A percentile compares a stretch with the other conserved stretches of the same genome.
phyloP scores from a whole-genome alignment of 306 rosid species.

The Begonia masoniana region DNA sequence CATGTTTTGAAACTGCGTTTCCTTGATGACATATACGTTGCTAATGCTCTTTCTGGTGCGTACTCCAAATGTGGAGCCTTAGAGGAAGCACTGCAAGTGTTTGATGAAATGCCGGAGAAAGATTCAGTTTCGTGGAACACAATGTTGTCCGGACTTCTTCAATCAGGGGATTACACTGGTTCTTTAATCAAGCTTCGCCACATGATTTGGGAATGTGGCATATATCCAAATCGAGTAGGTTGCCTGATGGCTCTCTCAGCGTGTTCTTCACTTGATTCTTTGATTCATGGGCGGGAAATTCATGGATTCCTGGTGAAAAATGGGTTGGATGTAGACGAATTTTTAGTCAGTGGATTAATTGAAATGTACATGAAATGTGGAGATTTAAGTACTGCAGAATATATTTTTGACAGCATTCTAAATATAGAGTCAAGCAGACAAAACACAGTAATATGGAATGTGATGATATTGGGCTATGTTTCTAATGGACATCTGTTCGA shows the following conservation, averaged over 20 bases:
- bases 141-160: conserved; percentile 2
- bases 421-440: conserved; percentile 5
- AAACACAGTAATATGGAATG: conserved; percentile 31
- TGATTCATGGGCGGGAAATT: conserved; percentile 19
- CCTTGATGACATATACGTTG: conserved; percentile 22
- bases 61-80: conserved; percentile 18
- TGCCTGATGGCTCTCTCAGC: conserved; percentile 22
- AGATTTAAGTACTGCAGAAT: conserved; percentile 17
- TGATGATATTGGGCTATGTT: conserved; percentile 24
- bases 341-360: conserved; percentile 20
- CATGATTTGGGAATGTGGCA: conserved; percentile 14
- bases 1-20: conserved; percentile 24
- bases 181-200: background rate
- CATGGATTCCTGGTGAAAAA: conserved; percentile 7
- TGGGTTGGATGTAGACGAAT: conserved; percentile 18
- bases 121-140: conserved; percentile 28
- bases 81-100: conserved; percentile 11
- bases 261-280: conserved; percentile 13
- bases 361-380: conserved; percentile 35
- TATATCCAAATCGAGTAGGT: conserved; percentile 25
- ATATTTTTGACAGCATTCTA: conserved; percentile 11
- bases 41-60: conserved; percentile 23
- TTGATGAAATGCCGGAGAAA: conserved; percentile 17
- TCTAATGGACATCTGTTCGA: conserved; percentile 13
- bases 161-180: too few species aligned